These are phyloP conservation scores for Kodamaea derodonti DNA, from an alignment of 1,139 yeast genomes.

Conservation along the genomic window DNA sequence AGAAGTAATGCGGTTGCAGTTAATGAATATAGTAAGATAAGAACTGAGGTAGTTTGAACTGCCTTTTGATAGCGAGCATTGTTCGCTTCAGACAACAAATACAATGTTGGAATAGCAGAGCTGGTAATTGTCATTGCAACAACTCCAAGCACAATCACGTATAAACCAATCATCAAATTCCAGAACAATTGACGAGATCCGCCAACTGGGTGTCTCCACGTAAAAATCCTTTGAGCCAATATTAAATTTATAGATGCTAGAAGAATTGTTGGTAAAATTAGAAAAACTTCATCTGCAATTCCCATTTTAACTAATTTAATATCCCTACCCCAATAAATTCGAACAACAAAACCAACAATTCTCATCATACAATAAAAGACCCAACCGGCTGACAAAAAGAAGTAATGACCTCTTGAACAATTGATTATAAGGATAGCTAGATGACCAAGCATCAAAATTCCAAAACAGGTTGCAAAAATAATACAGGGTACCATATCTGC, in stretches of 20 bases:
- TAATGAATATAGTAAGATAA: constrained; percentile 32
- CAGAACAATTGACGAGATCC: constrained; percentile 38
- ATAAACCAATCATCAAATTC: constrained; percentile 30
- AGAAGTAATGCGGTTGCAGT: constrained; percentile 34
- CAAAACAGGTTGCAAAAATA: constrained; percentile 29
- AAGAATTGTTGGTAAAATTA: constrained; percentile 31
- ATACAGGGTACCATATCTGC: constrained; percentile 29
- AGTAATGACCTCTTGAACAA: constrained; percentile 33
- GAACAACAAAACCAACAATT: constrained; percentile 27
- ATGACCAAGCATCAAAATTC: constrained; percentile 24
- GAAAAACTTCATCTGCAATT: constrained; percentile 30
- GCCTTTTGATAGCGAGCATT: constrained; percentile 25
- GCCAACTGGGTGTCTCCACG: constrained; percentile 49
- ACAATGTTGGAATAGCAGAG: constrained; percentile 32
- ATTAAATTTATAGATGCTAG: constrained; percentile 37
- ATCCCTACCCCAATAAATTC: constrained; percentile 29
- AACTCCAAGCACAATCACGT: constrained; percentile 27
- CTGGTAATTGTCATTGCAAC: constrained; percentile 32
- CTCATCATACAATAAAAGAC: constrained; percentile 25
- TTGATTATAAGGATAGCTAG: constrained; percentile 26
- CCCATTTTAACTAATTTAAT: constrained; percentile 26
- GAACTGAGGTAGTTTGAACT: constrained; percentile 28
- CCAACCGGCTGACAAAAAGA: constrained; percentile 33
- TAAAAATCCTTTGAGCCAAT: constrained; percentile 40
- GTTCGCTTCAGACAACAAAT: constrained; percentile 22